phyloP scores from a whole-genome alignment of 371 early-diverging fungal species.

The Mortierella sp. region DNA sequence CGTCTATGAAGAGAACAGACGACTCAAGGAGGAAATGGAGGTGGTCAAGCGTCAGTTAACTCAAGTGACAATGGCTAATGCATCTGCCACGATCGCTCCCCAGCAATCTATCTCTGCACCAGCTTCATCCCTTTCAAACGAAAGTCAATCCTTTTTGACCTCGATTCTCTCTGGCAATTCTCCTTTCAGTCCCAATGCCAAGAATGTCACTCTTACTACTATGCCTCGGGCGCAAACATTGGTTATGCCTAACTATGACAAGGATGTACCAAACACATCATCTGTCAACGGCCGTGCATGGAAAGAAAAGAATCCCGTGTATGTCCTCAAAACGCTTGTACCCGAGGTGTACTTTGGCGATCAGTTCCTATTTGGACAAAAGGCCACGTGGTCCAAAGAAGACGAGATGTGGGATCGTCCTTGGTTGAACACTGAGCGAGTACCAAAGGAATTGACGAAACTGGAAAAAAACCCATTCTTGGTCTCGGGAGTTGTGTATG shows the following conservation, averaged over 20 bases:
- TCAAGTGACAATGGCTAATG: constrained; percentile 17
- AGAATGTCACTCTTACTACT: constrained; percentile 18
- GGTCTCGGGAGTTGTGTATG: constrained; percentile 26
- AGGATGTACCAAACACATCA: constrained; percentile 49
- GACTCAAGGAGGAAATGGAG: constrained; percentile 43
- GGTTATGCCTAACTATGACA: constrained; percentile 31
- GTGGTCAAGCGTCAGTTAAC: constrained; percentile 25
- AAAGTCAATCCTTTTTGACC: constrained; percentile 29
- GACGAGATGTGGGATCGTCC: constrained; percentile 37
- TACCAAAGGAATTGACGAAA: constrained; percentile 19
- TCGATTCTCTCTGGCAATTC: constrained; percentile 23
- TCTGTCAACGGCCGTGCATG: constrained; percentile 24
- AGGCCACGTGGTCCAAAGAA: constrained; percentile 25
- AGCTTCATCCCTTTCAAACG: constrained; percentile 20
- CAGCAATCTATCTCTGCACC: constrained; percentile 6
- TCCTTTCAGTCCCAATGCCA: constrained; percentile 21
- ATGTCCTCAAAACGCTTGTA: constrained; percentile 31
- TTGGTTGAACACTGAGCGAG: constrained; percentile 21
- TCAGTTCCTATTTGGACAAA: constrained; percentile 24
- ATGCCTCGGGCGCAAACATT: constrained; percentile 30
- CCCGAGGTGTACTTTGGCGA: constrained; percentile 34
- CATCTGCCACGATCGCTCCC: constrained; percentile 8
- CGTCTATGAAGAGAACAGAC: constrained; percentile 44
- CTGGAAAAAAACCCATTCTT: constrained; percentile 33
- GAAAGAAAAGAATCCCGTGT: constrained; percentile 43